These are phyloP conservation scores for Saturnispora hagleri DNA, from an alignment of 805 yeast species.

Conservation along the genomic window DNA sequence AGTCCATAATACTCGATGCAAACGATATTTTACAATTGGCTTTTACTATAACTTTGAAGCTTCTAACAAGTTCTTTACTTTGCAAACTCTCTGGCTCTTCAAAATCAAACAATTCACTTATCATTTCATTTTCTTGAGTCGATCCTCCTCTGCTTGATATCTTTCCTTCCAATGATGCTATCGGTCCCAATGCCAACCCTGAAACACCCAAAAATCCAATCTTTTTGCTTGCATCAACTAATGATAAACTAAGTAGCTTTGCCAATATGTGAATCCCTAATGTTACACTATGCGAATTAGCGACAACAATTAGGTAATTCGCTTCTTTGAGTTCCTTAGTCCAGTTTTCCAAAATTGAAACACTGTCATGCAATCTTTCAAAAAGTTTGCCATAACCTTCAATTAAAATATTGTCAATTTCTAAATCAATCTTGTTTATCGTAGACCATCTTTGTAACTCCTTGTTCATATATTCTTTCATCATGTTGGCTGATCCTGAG, in stretches of 20 bases:
- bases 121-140: constrained; percentile 75
- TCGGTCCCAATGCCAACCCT: constrained; percentile 87
- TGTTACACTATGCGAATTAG: constrained; percentile 92
- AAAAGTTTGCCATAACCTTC: constrained; percentile 88
- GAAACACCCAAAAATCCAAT: constrained; percentile 87
- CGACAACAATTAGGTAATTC: constrained; percentile 75
- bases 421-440: constrained; percentile 29
- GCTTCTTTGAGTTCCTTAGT: constrained; percentile 42
- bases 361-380: constrained; percentile 69
- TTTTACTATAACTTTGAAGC: constrained; percentile 55
- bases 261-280: constrained; percentile 67
- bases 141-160: constrained; percentile 60
- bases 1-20: constrained; percentile 85
- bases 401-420: constrained; percentile 74
- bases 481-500: constrained; percentile 78
- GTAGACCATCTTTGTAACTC: constrained; percentile 60
- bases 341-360: constrained; percentile 64
- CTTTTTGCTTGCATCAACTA: constrained; percentile 45
- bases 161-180: constrained; percentile 76
- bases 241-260: constrained; percentile 36
- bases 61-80: constrained; percentile 58
- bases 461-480: constrained; percentile 72
- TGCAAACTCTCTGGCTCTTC: constrained; percentile 67
- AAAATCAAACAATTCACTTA: constrained; percentile 80
- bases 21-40: constrained; percentile 71